Evolutionary conservation across 2,329 filamentous ascomycete genomes (phyloP), one percentile per base, ranked within the genome.

Genomic region (Hypomyces rosellus): DNA sequence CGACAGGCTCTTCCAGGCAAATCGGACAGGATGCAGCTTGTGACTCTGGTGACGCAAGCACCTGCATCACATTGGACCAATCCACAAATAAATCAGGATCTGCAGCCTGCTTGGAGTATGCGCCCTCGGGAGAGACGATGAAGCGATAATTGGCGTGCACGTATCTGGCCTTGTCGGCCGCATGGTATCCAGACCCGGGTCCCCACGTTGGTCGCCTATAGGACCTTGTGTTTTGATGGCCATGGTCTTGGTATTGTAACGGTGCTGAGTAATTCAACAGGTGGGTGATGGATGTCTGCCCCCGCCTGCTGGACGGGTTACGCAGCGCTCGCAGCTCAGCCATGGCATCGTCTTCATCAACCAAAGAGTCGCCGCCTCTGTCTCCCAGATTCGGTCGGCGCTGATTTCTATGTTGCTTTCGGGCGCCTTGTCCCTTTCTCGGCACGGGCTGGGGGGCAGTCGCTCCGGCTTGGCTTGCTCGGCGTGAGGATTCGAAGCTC

Each of bases 121-220:
- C 81, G 51, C 83, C 85, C 50, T 82, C 78, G 3, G 93, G 92
- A 53, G 89, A 85, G 46, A 99, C 91, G 52, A 99, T 86, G 66
- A 99, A 99, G 50, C 93, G 86, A 65, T 99, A 99, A 68, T 99
- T 99, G 57, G 93, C 90, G 67, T 99, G 91, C 14, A 99, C 79
- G 51, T 78, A 92, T 76, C 88, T 84, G 51, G 91, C 87, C 72
- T 97, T 97, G 69, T 99, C 93, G 40, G 84, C 81, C 13, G 89
- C 84, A 68, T 96, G 90, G 67, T 96, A 88, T 22, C 91, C 90
- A 34, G 90, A 96, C 4, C 91, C 89, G 38, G 88, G 75, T 0
- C 89, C 89, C 86, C 88, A 95, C 2, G 85, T 86, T 41, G 85
- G 83, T 48, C 87, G 78, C 51, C 87, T 81, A 60, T 80, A 77